Conservation (phyloP, 2,329 filamentous ascomycete species). For the Cercospora nicotianae region DNA sequence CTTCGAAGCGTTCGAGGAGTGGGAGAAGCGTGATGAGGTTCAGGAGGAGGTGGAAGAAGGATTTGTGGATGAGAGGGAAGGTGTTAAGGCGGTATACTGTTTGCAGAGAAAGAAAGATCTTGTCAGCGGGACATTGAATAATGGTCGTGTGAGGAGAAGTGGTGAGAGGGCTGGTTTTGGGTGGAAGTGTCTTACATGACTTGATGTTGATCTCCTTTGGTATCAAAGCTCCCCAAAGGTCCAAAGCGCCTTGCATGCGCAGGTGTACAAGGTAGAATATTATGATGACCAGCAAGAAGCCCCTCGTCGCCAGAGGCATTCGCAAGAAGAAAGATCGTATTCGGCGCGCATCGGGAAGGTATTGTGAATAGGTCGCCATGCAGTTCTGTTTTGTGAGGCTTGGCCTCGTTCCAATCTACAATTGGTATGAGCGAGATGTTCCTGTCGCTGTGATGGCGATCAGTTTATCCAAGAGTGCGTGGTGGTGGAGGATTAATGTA, state of each 20-base stretch:
- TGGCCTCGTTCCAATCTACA: neutral
- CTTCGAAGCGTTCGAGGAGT: conserved; percentile 90
- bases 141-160: neutral
- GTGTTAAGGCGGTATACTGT: conserved; percentile 91
- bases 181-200: conserved; percentile 58
- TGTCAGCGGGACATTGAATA: neutral
- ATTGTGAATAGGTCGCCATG: conserved; percentile 14
- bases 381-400: neutral
- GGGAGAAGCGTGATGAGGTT: conserved; percentile 80
- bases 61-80: conserved; percentile 81
- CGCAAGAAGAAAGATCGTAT: conserved; percentile 79
- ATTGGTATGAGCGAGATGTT: neutral
- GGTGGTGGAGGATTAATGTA: neutral
- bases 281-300: conserved; percentile 65
- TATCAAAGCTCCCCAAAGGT: conserved; percentile 70
- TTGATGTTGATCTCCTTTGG: conserved; percentile 72
- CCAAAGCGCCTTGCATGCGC: conserved; percentile 69
- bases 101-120: neutral
- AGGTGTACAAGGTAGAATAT: conserved; percentile 68
- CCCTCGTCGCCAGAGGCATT: conserved; percentile 83
- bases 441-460: neutral
- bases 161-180: neutral
- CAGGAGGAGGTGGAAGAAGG: conserved; percentile 75
- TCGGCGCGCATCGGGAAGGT: conserved; percentile 65
- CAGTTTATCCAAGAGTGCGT: neutral